These are phyloP conservation scores for Carnegiea gigantea DNA, from an alignment of 179 eudicot genomes.

Conservation along the genomic window DNA sequence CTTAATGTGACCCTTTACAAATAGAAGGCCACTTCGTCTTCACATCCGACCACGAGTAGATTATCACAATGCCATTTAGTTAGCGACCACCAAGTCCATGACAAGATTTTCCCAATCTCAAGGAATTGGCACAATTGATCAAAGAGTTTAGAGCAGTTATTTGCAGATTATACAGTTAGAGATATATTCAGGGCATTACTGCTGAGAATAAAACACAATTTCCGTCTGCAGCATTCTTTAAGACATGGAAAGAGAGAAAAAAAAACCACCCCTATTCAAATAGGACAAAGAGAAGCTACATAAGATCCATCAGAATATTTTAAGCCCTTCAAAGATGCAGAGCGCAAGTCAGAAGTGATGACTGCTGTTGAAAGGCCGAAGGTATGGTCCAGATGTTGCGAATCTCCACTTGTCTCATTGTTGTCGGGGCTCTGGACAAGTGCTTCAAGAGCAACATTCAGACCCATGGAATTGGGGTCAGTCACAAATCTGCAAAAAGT, in stretches of 20 bases:
- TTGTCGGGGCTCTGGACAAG: constrained; percentile 25
- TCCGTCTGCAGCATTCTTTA: constrained; percentile 3
- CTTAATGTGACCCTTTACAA: too few relatives aligned
- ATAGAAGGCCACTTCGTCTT: too few relatives aligned
- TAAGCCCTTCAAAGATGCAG: constrained; percentile 59
- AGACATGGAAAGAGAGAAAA: not conserved
- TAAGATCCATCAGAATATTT: constrained; percentile 56
- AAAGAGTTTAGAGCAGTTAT: too few relatives aligned
- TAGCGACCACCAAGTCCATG: too few relatives aligned
- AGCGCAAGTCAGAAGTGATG: constrained; percentile 39
- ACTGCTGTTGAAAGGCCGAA: constrained; percentile 51
- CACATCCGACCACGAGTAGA: too few relatives aligned
- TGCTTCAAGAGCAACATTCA: constrained; percentile 63
- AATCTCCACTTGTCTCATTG: constrained; percentile 33
- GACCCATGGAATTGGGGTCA: constrained; percentile 56
- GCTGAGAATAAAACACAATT: not conserved
- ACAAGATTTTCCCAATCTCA: not conserved
- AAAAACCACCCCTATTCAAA: constrained; percentile 25
- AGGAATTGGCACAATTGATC: not conserved
- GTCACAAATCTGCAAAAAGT: constrained; percentile 65
- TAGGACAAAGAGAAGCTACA: constrained; percentile 49
- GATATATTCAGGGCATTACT: not conserved
- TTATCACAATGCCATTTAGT: too few relatives aligned
- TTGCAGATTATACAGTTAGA: constrained; percentile 3
- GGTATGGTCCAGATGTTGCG: constrained; percentile 25